Percentiles rank a stretch among this genome's conserved stretches.
Evolutionary conservation across 2,329 filamentous ascomycete genomes (phyloP).

Genomic region (Keithomyces neogunnii): DNA sequence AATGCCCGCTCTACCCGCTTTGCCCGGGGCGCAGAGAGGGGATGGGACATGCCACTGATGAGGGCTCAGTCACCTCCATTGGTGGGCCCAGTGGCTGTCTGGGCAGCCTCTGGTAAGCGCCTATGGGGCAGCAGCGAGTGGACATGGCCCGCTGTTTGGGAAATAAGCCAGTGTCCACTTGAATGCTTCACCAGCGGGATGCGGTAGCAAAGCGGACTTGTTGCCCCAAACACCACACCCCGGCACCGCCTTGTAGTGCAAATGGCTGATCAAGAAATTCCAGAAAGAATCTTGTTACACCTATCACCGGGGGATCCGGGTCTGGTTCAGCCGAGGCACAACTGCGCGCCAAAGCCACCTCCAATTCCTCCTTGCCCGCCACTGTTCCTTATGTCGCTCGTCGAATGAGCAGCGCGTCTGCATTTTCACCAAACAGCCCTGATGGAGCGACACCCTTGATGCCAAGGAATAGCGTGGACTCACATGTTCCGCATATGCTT

Average conservation of each 20-base stretch:
- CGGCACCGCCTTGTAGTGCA: background rate
- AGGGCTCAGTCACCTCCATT: too few relatives aligned
- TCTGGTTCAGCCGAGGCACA: slow-evolving; percentile 32
- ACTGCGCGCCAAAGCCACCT: slow-evolving; percentile 8
- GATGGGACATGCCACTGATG: background rate
- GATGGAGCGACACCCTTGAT: background rate
- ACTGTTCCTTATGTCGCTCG: slow-evolving; percentile 24
- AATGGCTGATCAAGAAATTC: slow-evolving; percentile 15
- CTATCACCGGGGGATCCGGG: slow-evolving; percentile 25
- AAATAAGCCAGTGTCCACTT: too few relatives aligned
- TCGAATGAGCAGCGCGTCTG: slow-evolving; percentile 27
- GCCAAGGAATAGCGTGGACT: slow-evolving; percentile 21
- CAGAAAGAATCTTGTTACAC: slow-evolving; percentile 36
- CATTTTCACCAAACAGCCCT: slow-evolving; percentile 17
- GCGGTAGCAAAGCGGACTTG: too few relatives aligned
- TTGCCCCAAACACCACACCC: too few relatives aligned
- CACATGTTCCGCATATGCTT: slow-evolving; percentile 38
- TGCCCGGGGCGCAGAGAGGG: background rate
- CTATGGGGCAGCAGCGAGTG: too few relatives aligned
- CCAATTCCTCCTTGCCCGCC: slow-evolving; percentile 10
- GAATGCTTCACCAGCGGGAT: too few relatives aligned
- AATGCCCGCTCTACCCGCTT: background rate
- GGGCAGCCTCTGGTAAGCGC: background rate
- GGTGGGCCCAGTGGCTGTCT: background rate
- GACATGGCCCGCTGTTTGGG: background rate